Evolutionary conservation across 208 protist genomes (phyloP).

Genomic region (Trypanosoma melophagium): DNA sequence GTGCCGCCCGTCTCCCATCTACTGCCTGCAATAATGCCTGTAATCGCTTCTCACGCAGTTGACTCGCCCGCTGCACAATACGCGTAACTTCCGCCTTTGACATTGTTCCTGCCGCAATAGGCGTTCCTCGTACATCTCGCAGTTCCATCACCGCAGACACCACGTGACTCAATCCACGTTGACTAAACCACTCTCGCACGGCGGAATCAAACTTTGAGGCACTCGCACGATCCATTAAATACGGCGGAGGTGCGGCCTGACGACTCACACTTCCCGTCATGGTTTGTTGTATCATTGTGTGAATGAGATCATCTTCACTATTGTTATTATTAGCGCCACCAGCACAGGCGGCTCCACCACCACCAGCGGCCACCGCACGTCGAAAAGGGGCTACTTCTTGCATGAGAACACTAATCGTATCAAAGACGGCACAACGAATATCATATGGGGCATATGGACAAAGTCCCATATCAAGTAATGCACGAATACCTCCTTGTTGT

Average conservation of each 20-base stretch:
- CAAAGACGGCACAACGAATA: slow-evolving; percentile 71
- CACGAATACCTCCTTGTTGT: slow-evolving; percentile 68
- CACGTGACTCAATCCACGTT: slow-evolving; percentile 69
- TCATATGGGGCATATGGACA: slow-evolving; percentile 64
- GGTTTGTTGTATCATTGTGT: slow-evolving; percentile 70
- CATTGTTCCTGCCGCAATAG: slow-evolving; percentile 21
- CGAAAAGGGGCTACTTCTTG: slow-evolving; percentile 84
- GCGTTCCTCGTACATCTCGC: slow-evolving; percentile 39
- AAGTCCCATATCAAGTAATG: slow-evolving; percentile 71
- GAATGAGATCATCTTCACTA: slow-evolving; percentile 47
- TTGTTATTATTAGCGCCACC: not conserved
- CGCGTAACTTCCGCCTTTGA: slow-evolving; percentile 37
- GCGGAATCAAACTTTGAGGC: slow-evolving; percentile 86
- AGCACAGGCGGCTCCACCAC: not conserved
- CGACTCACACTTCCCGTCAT: slow-evolving; percentile 40
- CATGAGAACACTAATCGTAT: slow-evolving; percentile 82
- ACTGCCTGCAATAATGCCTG: slow-evolving; percentile 55
- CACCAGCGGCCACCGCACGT: slow-evolving; percentile 35
- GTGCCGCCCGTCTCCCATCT: slow-evolving; percentile 45
- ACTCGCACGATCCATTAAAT: slow-evolving; percentile 76
- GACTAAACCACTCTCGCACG: slow-evolving; percentile 83
- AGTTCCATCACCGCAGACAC: slow-evolving; percentile 67
- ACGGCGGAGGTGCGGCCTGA: slow-evolving; percentile 39
- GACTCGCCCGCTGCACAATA: slow-evolving; percentile 28
- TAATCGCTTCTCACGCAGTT: slow-evolving; percentile 44